Base-by-base conservation (phyloP, 202 grass and related monocot species). In the Schoenoplectus triqueter region DNA sequence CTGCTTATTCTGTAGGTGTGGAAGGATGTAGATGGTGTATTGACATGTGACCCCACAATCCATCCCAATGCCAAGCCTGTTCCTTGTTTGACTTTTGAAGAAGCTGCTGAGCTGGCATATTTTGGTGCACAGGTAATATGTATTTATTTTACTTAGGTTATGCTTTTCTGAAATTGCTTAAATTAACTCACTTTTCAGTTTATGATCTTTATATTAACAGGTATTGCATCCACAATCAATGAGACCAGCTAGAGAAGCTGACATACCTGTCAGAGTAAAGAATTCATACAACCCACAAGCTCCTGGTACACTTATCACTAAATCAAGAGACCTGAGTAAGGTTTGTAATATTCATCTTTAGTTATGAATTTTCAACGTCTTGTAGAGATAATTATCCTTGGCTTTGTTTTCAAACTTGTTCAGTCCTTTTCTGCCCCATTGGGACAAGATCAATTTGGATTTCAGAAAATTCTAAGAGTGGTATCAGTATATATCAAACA, bases 11-110 rank as follows among this genome's bases (percentile, higher is more conserved):
- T 44, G 42, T 79, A 98, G 95, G 92, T 98, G 39, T 98, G 95
- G 95, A 98, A 98, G 84, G 95, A 98, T 95, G 95, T 98, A 50
- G 95, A 98, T 91, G 95, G 95, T 86, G 95, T 98, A 60, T 79
- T 98, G 84, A 98, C 95, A 2, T 98, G 95, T 76, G 95, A 98
- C 89, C 95, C 95, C 82, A 94, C 94, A 85, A 98, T 98, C 52
- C 89, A 88, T 82, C 17, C 93, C 84, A 92, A 92, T 19, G 93
- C 95, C 0, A 92, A 90, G 74, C 88, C 95, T 4, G 95, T 98
- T 39, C 95, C 95, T 17, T 95, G 82, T 87, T 91, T 98, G 78
- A 98, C 95, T 87, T 98, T 98, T 90, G 95, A 98, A 6, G 95
- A 98, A 89, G 95, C 95, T 73, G 93, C 95, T 91, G 95, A 98